Percentiles rank a stretch among this genome's conserved stretches.
These are phyloP conservation scores for Ilyonectria sp. DNA, from an alignment of 2,329 filamentous ascomycete genomes.

Conservation along the genomic window DNA sequence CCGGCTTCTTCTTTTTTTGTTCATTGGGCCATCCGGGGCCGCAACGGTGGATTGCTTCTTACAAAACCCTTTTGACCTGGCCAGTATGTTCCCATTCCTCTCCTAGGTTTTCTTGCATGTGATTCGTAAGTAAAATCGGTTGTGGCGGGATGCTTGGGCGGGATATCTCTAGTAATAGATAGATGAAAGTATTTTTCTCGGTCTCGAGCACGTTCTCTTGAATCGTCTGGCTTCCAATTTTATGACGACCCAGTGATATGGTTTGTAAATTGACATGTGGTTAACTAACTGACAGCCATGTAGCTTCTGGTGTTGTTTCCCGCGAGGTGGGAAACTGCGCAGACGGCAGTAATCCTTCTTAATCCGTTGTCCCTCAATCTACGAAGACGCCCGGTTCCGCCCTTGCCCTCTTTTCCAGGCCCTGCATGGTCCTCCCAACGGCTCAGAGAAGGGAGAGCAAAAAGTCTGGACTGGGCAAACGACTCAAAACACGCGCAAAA, in stretches of 20 bases:
- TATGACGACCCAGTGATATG: slow-evolving; percentile 36
- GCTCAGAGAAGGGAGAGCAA: background rate
- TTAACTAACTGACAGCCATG: slow-evolving; percentile 43
- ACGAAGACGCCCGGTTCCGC: slow-evolving; percentile 48
- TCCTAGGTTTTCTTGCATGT: slow-evolving; percentile 37
- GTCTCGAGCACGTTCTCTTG: slow-evolving; percentile 15
- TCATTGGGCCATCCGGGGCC: slow-evolving; percentile 31
- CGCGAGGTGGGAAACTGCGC: slow-evolving; percentile 55
- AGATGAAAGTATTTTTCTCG: background rate
- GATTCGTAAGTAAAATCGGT: slow-evolving; percentile 36
- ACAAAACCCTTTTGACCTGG: slow-evolving; percentile 29
- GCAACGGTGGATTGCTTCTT: slow-evolving; percentile 33
- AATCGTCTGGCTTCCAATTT: slow-evolving; percentile 26
- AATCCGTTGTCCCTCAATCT: slow-evolving; percentile 73
- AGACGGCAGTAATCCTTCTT: slow-evolving; percentile 75
- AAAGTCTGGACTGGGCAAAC: slow-evolving; percentile 6
- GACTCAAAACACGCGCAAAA: slow-evolving; percentile 24
- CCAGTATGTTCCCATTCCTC: slow-evolving; percentile 45
- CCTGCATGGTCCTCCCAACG: background rate
- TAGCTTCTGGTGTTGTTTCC: slow-evolving; percentile 49
- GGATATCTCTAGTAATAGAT: slow-evolving; percentile 27
- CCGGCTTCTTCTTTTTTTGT: slow-evolving; percentile 6
- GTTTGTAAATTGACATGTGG: slow-evolving; percentile 29
- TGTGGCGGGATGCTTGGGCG: slow-evolving; percentile 27
- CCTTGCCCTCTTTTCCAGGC: slow-evolving; percentile 14